Evolutionary conservation across 805 yeast genomes (phyloP).

Genomic region (Metschnikowia kunwiensis): DNA sequence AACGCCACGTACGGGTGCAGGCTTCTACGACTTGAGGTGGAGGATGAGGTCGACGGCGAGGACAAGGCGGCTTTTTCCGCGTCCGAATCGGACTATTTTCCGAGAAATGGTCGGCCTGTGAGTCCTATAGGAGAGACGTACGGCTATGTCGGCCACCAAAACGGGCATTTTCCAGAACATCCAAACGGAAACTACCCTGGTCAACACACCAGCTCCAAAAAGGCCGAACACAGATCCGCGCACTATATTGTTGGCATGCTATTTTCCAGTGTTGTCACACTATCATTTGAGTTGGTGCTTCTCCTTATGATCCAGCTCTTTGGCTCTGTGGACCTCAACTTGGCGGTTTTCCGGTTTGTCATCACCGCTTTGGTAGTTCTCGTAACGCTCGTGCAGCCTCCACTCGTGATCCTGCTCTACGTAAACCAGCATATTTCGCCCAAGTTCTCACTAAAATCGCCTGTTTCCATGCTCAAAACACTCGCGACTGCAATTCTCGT

Average conservation of each 20-base stretch:
- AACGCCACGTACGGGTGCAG: conserved; percentile 17
- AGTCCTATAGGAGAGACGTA: not conserved
- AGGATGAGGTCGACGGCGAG: conserved; percentile 11
- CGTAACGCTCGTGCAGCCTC: conserved; percentile 45
- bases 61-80: not conserved
- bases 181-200: no score
- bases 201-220: not conserved
- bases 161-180: not conserved
- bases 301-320: conserved; percentile 38
- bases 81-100: not conserved
- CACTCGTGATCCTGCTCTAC: conserved; percentile 31
- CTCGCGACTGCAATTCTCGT: conserved; percentile 18
- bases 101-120: not conserved
- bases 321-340: conserved; percentile 19
- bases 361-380: conserved; percentile 38
- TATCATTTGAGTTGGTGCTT: conserved; percentile 31
- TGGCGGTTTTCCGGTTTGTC: conserved; percentile 37
- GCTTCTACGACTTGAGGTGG: conserved; percentile 20
- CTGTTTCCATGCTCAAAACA: conserved; percentile 2
- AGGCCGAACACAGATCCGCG: not conserved
- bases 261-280: conserved; percentile 30
- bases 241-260: conserved; percentile 22
- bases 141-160: not conserved
- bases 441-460: conserved; percentile 1
- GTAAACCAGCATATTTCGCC: conserved; percentile 29